Conservation (phyloP, 1,139 yeast genomes). For the Chernovozyma aurita region DNA sequence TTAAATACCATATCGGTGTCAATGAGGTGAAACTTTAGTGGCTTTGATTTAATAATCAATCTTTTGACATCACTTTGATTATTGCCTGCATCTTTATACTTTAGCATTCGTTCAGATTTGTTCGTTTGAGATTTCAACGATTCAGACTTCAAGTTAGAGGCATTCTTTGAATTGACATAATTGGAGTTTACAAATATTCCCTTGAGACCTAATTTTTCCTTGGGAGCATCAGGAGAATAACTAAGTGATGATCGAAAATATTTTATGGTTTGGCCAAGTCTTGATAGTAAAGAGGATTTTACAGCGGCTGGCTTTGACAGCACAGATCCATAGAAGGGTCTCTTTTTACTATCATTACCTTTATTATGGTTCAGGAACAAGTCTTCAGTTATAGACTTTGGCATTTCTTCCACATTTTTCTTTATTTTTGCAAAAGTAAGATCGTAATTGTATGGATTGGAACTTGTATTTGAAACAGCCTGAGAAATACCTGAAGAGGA, state of each 20-base stretch:
- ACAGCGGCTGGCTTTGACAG: slow-evolving; percentile 10
- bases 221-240: not conserved
- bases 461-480: not conserved
- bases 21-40: slow-evolving; percentile 39
- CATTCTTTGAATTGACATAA: slow-evolving; percentile 13
- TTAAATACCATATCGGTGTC: slow-evolving; percentile 41
- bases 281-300: slow-evolving; percentile 27
- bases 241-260: slow-evolving; percentile 23
- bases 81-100: not conserved
- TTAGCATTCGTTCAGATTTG: no score
- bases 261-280: slow-evolving; percentile 35
- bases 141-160: slow-evolving; percentile 9
- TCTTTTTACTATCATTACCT: slow-evolving; percentile 13
- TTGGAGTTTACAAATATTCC: slow-evolving; percentile 24
- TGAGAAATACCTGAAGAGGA: not conserved
- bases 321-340: slow-evolving; percentile 14
- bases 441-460: slow-evolving; percentile 9
- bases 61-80: slow-evolving; percentile 24
- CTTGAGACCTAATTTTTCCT: slow-evolving; percentile 14
- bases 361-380: slow-evolving; percentile 18
- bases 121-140: slow-evolving; percentile 10
- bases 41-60: slow-evolving; percentile 39
- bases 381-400: slow-evolving; percentile 35
- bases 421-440: slow-evolving; percentile 1
- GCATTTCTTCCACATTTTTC: slow-evolving; percentile 17